Conservation (phyloP, 2,329 filamentous ascomycete genomes). For the Epichloe scottii region DNA sequence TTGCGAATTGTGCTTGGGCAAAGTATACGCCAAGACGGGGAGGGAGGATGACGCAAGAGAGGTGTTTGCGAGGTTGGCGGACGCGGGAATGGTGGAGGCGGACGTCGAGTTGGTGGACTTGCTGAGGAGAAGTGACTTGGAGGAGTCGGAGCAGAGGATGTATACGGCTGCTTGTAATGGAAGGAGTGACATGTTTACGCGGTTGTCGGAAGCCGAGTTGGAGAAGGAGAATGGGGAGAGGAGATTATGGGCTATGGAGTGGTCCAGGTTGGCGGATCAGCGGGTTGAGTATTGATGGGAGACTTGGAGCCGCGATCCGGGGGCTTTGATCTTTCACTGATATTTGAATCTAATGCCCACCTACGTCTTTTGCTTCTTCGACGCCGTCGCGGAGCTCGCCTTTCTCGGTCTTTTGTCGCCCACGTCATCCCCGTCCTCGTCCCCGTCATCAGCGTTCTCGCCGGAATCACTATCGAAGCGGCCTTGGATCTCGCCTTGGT, state of each 20-base stretch:
- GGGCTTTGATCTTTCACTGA: neutral
- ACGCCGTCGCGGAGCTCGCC: constrained; percentile 4
- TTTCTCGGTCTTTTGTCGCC: constrained; percentile 15
- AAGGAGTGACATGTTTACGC: constrained; percentile 13
- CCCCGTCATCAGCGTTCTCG: constrained; percentile 19
- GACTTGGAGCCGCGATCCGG: neutral
- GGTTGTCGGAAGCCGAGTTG: constrained; percentile 18
- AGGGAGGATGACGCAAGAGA: constrained; percentile 12
- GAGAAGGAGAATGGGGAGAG: constrained; percentile 11
- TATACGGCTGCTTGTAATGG: constrained; percentile 16
- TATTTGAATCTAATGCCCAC: neutral
- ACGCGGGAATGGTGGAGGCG: constrained; percentile 13
- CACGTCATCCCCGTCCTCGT: constrained; percentile 6
- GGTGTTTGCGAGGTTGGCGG: constrained; percentile 12
- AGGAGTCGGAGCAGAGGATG: constrained; percentile 14
- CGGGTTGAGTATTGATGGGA: constrained; percentile 11
- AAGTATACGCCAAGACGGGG: constrained; percentile 12
- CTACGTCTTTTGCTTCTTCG: constrained; percentile 16
- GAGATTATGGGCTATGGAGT: constrained; percentile 21
- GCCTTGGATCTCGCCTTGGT: constrained; percentile 27
- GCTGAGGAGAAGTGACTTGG: constrained; percentile 11
- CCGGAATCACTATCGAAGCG: constrained; percentile 21
- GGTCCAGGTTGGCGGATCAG: constrained; percentile 19
- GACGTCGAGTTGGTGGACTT: constrained; percentile 16
- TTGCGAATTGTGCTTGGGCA: constrained; percentile 17